Percentiles rank a stretch among this genome's conserved stretches.
Conservation (phyloP, 768 basidiomycete genomes). For the Chlorophyllum brunneum region DNA sequence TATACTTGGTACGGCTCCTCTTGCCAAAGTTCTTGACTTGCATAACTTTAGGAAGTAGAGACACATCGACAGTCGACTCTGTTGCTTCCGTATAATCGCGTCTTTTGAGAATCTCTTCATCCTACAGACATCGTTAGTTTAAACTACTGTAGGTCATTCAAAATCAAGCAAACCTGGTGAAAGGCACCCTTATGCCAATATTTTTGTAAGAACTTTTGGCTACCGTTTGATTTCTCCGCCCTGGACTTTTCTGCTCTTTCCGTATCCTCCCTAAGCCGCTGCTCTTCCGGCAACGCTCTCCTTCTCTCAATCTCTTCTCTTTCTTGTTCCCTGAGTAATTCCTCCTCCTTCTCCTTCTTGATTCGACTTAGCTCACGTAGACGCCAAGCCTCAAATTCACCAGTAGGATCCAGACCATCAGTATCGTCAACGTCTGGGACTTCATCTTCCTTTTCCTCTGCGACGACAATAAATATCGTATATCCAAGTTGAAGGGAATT, state of each 20-base stretch:
- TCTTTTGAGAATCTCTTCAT: constrained; percentile 78
- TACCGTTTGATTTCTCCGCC: constrained; percentile 86
- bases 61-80: constrained; percentile 83
- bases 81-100: constrained; percentile 91
- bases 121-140: constrained; percentile 34
- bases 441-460: constrained; percentile 86
- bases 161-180: constrained; percentile 64
- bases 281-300: constrained; percentile 89
- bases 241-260: constrained; percentile 80
- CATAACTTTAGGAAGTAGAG: constrained; percentile 90
- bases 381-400: constrained; percentile 96
- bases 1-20: constrained; percentile 91
- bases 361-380: constrained; percentile 90
- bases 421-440: constrained; percentile 92
- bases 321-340: constrained; percentile 76
- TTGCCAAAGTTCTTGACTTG: constrained; percentile 95
- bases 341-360: constrained; percentile 90
- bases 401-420: constrained; percentile 84
- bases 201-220: constrained; percentile 93
- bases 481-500: background rate
- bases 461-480: constrained; percentile 5
- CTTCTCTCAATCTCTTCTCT: constrained; percentile 89
- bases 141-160: background rate
- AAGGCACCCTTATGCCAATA: constrained; percentile 99
- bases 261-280: constrained; percentile 87